Base-by-base conservation (phyloP, 2,329 filamentous ascomycete species). In the Pseudopithomyces chartarum region DNA sequence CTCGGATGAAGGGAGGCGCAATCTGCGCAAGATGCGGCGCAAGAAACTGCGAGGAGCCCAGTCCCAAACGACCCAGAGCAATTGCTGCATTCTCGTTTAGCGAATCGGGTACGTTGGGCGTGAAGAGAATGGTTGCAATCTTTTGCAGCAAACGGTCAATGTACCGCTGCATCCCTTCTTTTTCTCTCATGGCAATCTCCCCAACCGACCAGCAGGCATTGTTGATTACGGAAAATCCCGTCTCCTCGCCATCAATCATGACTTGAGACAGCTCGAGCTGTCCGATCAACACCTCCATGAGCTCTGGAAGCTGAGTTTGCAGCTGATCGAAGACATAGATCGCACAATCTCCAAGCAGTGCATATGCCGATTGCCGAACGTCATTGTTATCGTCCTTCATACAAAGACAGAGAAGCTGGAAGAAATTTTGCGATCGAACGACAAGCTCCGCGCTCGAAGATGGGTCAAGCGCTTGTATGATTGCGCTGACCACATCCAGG, bases 121-220 rank as follows among this genome's bases (percentile, higher is more conserved):
- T 95, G 69, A 88, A 88, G 65, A 98, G 86, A 65, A 98, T 97
- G 53, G 89, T 85, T 38, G 92, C 85, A 26, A 96, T 86, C 38
- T 90, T 87, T 59, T 89, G 84, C 56, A 96, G 87, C 15, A 99
- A 80, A 59, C 90, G 85, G 20, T 90, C 87, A 10, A 92, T 85
- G 72, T 90, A 97, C 1, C 89, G 89, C 1, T 83, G 83, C 86
- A 97, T 90, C 52, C 84, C 86, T 29, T 82, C 80, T 59, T 88
- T 86, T 72, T 90, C 84, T 59, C 91, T 88, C 75, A 97, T 87
- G 15, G 92, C 87, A 59, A 98, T 95, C 79, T 99, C 95, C 40
- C 95, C 95, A 22, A 88, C 88, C 6, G 93, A 96, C 95, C 95
- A 99, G 79, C 94, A 98, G 20, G 95, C 94, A 73, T 99, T 99